Evolutionary conservation across 352 stramenopile species (phyloP).

Genomic region (Halophytophthora polymorphica): DNA sequence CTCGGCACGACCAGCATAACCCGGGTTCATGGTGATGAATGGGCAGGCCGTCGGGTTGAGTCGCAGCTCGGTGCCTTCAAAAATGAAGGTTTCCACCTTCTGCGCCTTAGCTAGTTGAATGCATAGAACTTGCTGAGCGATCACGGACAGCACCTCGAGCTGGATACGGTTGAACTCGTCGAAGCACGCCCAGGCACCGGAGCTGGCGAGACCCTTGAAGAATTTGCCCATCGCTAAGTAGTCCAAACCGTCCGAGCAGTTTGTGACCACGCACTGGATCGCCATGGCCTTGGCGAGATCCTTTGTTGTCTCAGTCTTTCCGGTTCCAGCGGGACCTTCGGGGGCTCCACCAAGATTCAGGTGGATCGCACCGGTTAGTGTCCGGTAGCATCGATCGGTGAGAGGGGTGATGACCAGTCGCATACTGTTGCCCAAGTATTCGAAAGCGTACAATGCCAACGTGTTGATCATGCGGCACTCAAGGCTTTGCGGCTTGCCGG

Average conservation of each 20-base stretch:
- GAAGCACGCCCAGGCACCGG: conserved; percentile 91
- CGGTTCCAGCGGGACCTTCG: conserved; percentile 87
- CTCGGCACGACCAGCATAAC: conserved; percentile 87
- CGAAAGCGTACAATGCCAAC: conserved; percentile 88
- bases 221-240: conserved; percentile 94
- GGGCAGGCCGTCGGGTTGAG: conserved; percentile 89
- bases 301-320: conserved; percentile 93
- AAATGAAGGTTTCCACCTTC: conserved; percentile 79
- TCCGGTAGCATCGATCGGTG: conserved; percentile 91
- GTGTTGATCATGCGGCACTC: conserved; percentile 94
- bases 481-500: conserved; percentile 83
- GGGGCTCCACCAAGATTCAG: conserved; percentile 89
- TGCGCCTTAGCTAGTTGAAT: conserved; percentile 88
- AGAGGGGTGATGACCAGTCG: conserved; percentile 91
- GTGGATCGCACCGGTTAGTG: conserved; percentile 89
- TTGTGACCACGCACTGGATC: conserved; percentile 93
- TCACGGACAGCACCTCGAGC: conserved; percentile 90
- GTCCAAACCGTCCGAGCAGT: conserved; percentile 88
- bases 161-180: conserved; percentile 94
- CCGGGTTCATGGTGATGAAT: conserved; percentile 94
- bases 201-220: conserved; percentile 91
- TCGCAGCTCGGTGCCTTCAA: conserved; percentile 89
- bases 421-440: conserved; percentile 92
- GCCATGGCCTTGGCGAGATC: conserved; percentile 90
- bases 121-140: conserved; percentile 91